Evolutionary conservation across 805 yeast genomes (phyloP), one percentile per base, ranked within the genome.

Genomic region (Metschnikowia matae): DNA sequence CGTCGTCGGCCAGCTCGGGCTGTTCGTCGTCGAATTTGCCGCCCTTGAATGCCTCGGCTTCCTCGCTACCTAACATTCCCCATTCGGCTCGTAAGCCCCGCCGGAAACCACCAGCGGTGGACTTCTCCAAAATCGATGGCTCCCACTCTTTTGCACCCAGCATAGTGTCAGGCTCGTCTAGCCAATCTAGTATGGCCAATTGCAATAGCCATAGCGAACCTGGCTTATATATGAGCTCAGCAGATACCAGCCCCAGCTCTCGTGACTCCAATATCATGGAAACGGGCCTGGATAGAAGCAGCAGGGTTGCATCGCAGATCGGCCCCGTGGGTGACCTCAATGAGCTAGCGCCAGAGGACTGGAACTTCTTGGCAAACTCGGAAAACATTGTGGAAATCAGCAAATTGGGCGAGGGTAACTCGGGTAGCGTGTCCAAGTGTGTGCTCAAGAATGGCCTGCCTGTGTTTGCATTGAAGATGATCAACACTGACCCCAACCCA

Each of bases 361-460:
- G 97, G 97, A 78, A 81, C 55, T 58, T 66, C 3, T 70, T 84
- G 1, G 83, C 86, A 13, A 75, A 80, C 48, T 66, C 73, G 29
- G 80, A 81, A 45, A 79, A 82, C 41, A 87, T 94, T 35, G 71
- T 79, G 6, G 89, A 88, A 48, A 55, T 91, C 36, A 83, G 83
- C 18, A 77, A 81, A 29, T 67, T 92, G 20, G 99, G 99, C 17
- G 98, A 94, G 70, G 99, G 99, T 15, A 85, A 89, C 34, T 96
- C 97, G 14, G 99, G 98, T 0, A 78, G 88, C 10, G 99, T 92
- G 10, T 78, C 85, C 18, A 84, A 89, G 63, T 92, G 98, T 66
- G 71, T 72, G 50, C 71, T 92, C 47, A 73, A 71, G 50, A 61
- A 77, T 40, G 85, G 87, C 7, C 64, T 73, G 21, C 80, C 80